Evolutionary conservation across 1,139 yeast species (phyloP).

Genomic region (Candida gigantensis): DNA sequence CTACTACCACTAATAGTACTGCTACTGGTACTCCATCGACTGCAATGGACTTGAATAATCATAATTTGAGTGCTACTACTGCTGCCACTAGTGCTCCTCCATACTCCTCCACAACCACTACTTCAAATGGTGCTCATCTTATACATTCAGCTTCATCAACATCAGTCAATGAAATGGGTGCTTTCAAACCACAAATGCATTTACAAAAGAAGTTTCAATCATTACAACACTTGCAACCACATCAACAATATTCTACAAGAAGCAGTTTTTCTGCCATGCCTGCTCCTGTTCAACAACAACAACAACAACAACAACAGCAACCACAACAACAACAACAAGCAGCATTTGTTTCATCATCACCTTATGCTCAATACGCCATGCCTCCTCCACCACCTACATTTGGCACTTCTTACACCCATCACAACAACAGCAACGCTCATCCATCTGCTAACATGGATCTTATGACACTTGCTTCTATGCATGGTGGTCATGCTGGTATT

Average conservation of each 20-base stretch:
- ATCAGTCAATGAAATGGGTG: constrained; percentile 1
- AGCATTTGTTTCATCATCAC: too few species aligned
- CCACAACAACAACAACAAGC: constrained; percentile 9
- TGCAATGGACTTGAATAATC: constrained; percentile 5
- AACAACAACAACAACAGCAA: neutral
- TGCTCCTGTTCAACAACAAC: too few species aligned
- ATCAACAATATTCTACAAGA: constrained; percentile 1
- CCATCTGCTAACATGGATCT: constrained; percentile 21
- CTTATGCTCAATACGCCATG: constrained; percentile 6
- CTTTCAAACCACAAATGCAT: constrained; percentile 21
- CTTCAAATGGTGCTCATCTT: neutral
- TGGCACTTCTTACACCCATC: constrained; percentile 7
- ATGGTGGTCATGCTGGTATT: neutral
- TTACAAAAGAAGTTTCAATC: constrained; percentile 26
- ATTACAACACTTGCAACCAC: constrained; percentile 22
- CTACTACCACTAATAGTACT: constrained; percentile 3
- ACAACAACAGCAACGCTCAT: constrained; percentile 12
- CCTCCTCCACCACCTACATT: constrained; percentile 5
- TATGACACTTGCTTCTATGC: constrained; percentile 15
- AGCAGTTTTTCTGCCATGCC: too few species aligned
- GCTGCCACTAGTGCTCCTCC: neutral
- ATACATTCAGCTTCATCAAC: constrained; percentile 2
- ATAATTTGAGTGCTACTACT: constrained; percentile 3
- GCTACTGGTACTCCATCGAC: neutral
- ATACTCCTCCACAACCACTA: too few species aligned